A percentile compares a stretch with the other conserved stretches of the same genome.
These are phyloP conservation scores for Massariosphaeria phaeospora DNA, from an alignment of 495 filamentous ascomycete genomes.

Conservation along the genomic window DNA sequence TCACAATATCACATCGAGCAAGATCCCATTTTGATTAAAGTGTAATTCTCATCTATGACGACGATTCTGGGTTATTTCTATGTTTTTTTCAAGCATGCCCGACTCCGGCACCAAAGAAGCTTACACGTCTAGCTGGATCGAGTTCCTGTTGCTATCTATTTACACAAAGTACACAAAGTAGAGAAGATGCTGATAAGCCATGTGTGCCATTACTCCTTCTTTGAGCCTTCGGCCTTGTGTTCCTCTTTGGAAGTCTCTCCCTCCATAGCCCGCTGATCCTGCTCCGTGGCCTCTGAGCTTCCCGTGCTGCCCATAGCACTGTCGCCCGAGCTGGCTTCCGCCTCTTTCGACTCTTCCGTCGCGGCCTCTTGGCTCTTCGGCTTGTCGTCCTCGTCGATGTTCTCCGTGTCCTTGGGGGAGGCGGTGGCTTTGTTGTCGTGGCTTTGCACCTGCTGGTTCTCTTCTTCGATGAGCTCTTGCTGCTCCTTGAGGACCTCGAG, in stretches of 20 bases:
- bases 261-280: slow-evolving; percentile 15
- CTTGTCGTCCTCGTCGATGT: slow-evolving; percentile 82
- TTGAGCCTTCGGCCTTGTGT: slow-evolving; percentile 42
- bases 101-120: too few species aligned
- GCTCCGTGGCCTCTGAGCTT: slow-evolving; percentile 16
- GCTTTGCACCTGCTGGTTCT: slow-evolving; percentile 83
- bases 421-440: slow-evolving; percentile 51
- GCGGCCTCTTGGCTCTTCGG: slow-evolving; percentile 37
- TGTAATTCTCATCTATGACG: too few species aligned
- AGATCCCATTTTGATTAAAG: too few species aligned
- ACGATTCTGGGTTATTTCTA: too few species aligned
- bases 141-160: background rate
- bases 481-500: slow-evolving; percentile 99
- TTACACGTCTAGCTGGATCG: too few species aligned
- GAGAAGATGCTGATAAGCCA: background rate
- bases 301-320: background rate
- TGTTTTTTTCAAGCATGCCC: too few species aligned
- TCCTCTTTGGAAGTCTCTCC: slow-evolving; percentile 1
- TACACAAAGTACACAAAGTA: slow-evolving; percentile 15
- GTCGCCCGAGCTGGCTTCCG: slow-evolving; percentile 22
- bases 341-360: slow-evolving; percentile 3
- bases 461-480: slow-evolving; percentile 95
- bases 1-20: too few species aligned
- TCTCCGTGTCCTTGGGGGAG: slow-evolving; percentile 64
- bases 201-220: slow-evolving; percentile 22